A percentile compares a stretch with the other conserved stretches of the same genome.
These are phyloP conservation scores for Cutaneotrichosporon sp. DNA, from an alignment of 1,284 basidiomycete genomes.

Conservation along the genomic window DNA sequence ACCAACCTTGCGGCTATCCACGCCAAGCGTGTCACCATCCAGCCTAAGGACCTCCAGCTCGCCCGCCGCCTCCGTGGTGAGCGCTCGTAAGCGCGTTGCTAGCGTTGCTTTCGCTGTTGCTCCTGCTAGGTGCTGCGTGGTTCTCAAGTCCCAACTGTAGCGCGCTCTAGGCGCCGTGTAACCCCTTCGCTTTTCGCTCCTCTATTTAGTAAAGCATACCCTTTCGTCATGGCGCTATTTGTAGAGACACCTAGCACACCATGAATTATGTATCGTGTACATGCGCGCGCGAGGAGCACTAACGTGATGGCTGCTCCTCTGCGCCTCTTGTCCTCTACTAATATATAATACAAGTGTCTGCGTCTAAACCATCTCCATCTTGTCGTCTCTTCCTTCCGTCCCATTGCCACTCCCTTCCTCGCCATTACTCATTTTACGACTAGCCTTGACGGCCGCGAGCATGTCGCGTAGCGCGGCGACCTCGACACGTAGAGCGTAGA, in stretches of 20 bases:
- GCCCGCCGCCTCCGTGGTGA: constrained; percentile 63
- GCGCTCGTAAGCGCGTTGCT: constrained; percentile 42
- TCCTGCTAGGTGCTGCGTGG: constrained; percentile 3
- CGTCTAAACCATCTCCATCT: background rate
- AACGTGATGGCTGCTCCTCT: background rate
- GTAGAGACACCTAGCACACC: constrained; percentile 3
- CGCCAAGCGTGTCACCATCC: constrained; percentile 60
- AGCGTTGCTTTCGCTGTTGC: background rate
- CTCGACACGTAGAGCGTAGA: constrained; percentile 46
- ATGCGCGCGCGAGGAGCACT: background rate
- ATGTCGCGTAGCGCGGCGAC: constrained; percentile 36
- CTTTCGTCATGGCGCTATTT: constrained; percentile 12
- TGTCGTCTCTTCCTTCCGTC: constrained; percentile 4
- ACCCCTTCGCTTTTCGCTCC: constrained; percentile 46
- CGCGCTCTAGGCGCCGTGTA: constrained; percentile 6
- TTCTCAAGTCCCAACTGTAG: background rate
- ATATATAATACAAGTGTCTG: constrained; percentile 4
- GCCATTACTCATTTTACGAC: background rate
- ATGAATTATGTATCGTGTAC: constrained; percentile 16
- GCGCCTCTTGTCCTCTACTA: background rate
- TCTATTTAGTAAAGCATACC: constrained; percentile 12
- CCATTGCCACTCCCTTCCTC: constrained; percentile 7
- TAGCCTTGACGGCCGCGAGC: constrained; percentile 24
- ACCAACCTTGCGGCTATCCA: constrained; percentile 56
- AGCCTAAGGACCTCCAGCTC: constrained; percentile 70